Base-by-base conservation (phyloP, 1,139 yeast genomes). In the Hanseniaspora gamundiae region DNA sequence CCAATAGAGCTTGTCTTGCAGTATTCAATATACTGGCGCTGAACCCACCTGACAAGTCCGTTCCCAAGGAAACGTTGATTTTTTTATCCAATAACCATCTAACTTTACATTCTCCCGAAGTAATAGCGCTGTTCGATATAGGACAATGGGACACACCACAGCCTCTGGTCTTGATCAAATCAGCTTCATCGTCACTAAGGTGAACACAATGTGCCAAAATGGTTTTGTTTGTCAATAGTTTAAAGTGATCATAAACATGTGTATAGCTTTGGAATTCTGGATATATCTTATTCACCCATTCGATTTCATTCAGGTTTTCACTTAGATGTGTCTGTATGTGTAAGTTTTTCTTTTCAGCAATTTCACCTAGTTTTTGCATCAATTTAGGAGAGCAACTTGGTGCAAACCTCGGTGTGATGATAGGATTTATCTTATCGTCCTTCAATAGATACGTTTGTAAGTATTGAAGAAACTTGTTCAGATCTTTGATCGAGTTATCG, bases 61-160 rank as follows among this genome's bases (percentile, higher is more conserved):
- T 82, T 1, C 98, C 98, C 43, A 91, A 69, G 8, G 93, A 75
- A 17, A 88, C 91, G 48, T 85, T 82, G 51, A 88, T 72, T 10
- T 74, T 76, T 44, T 73, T 71, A 42, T 80, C 69, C 47, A 87
- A 67, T 42, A 85, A 65, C 68, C 80, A 75, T 52, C 83, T 71
- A 7, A 91, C 75, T 17, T 91, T 84, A 5, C 95, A 93, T 60
- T 86, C 93, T 11, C 98, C 98, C 20, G 94, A 81, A 1, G 94
- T 79, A 47, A 91, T 73, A 24, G 94, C 79, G 0, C 94, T 78
- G 59, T 91, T 91, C 31, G 95, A 83, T 13, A 88, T 76, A 4
- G 98, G 98, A 61, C 98, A 91, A 63, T 91, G 98, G 7, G 95
- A 76, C 17, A 91, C 74, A 14, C 96, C 94, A 28, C 87, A 68